Conservation (phyloP, 495 filamentous ascomycete genomes). For the Xylona heveae region DNA sequence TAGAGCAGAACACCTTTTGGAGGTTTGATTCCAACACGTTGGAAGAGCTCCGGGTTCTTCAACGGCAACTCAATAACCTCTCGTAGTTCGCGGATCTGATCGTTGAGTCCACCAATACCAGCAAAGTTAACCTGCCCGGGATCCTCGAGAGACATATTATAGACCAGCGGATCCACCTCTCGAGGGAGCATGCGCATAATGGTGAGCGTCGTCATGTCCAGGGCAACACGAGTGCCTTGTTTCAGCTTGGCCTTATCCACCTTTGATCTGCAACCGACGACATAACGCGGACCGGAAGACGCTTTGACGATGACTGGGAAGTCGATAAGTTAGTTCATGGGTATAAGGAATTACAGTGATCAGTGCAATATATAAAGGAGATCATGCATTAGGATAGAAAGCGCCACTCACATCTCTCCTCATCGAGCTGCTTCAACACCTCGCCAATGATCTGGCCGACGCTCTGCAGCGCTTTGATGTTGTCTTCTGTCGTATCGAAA, state of each 20-base stretch:
- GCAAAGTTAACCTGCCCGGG: slow-evolving; percentile 95
- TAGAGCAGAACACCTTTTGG: slow-evolving; percentile 96
- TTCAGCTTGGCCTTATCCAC: slow-evolving; percentile 93
- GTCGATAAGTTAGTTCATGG: too few species aligned
- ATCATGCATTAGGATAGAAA: slow-evolving; percentile 2
- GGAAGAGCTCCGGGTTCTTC: slow-evolving; percentile 97
- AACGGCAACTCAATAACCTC: slow-evolving; percentile 96
- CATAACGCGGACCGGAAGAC: slow-evolving; percentile 92
- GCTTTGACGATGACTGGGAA: slow-evolving; percentile 69
- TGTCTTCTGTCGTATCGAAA: slow-evolving; percentile 92
- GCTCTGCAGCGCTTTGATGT: slow-evolving; percentile 98
- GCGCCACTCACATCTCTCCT: slow-evolving; percentile 94
- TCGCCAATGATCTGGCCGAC: slow-evolving; percentile 99
- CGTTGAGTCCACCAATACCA: slow-evolving; percentile 97
- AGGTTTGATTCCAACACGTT: slow-evolving; percentile 94
- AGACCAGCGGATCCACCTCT: slow-evolving; percentile 95
- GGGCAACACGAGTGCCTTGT: slow-evolving; percentile 92
- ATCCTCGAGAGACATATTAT: slow-evolving; percentile 99
- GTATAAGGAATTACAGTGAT: slow-evolving; percentile 8
- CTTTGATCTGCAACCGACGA: slow-evolving; percentile 95
- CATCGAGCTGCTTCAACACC: slow-evolving; percentile 95
- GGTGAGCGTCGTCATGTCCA: slow-evolving; percentile 99
- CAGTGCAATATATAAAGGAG: slow-evolving; percentile 1
- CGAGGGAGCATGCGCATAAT: slow-evolving; percentile 99
- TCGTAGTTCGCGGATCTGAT: slow-evolving; percentile 92